These are phyloP conservation scores for Sclerospora graminicola DNA, from an alignment of 352 stramenopile genomes.

Conservation along the genomic window DNA sequence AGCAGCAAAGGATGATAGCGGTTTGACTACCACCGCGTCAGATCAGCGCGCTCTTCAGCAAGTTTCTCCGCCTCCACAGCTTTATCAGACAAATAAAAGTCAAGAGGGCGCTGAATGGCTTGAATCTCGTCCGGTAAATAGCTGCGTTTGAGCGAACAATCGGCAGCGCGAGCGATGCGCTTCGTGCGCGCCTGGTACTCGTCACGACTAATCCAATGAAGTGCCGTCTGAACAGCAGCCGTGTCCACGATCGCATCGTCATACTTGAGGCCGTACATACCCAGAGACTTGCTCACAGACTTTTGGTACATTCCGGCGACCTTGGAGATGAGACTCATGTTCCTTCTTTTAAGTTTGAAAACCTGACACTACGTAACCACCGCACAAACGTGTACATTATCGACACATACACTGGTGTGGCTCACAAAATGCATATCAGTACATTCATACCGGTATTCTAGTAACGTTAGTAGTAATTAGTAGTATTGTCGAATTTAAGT, in stretches of 20 bases:
- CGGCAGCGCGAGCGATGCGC: conserved; percentile 68
- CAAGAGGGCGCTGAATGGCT: conserved; percentile 72
- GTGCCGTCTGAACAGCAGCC: conserved; percentile 62
- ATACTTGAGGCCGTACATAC: conserved; percentile 82
- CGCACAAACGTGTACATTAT: too few relatives aligned
- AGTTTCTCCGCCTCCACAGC: conserved; percentile 44
- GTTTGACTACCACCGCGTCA: conserved; percentile 71
- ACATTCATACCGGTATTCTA: too few relatives aligned
- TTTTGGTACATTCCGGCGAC: conserved; percentile 75
- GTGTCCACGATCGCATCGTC: conserved; percentile 81
- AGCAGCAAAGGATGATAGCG: neutral
- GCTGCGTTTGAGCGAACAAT: conserved; percentile 79
- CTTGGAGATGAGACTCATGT: conserved; percentile 43
- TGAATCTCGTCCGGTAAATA: conserved; percentile 84
- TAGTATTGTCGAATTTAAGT: too few relatives aligned
- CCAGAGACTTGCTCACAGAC: conserved; percentile 67
- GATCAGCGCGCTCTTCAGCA: conserved; percentile 55
- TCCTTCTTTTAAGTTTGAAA: neutral
- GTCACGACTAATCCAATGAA: conserved; percentile 71
- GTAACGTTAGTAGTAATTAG: too few relatives aligned
- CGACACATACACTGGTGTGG: too few relatives aligned
- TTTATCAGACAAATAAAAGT: conserved; percentile 62
- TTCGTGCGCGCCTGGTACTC: conserved; percentile 68
- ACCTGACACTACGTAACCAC: too few relatives aligned
- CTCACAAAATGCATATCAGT: too few relatives aligned